phyloP scores from a whole-genome alignment of 139 green algal genomes.

The Nannochloris sp. region DNA sequence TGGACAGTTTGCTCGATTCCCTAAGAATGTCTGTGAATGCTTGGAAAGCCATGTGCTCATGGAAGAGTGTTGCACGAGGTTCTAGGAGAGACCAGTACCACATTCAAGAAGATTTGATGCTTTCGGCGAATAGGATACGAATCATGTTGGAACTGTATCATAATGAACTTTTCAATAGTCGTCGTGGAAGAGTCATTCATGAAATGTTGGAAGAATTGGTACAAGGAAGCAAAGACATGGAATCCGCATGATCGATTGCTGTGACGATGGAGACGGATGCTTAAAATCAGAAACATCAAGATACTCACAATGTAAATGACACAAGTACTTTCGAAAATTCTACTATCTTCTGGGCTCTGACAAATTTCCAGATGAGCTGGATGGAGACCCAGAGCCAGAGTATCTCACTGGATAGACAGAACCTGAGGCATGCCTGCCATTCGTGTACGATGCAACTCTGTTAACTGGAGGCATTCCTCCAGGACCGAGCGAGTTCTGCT shows the following conservation, averaged over 20 bases:
- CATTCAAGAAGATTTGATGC: neutral
- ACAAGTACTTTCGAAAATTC: no score
- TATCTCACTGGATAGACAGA: neutral
- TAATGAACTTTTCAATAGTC: no score
- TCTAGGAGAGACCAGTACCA: neutral
- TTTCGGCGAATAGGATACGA: no score
- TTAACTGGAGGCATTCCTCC: slow-evolving; percentile 4
- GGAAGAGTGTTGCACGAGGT: neutral
- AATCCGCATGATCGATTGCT: no score
- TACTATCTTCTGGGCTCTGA: neutral
- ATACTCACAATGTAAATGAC: no score
- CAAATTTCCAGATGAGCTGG: neutral
- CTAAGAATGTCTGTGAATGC: neutral
- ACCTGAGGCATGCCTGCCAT: neutral
- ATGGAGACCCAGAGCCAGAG: neutral
- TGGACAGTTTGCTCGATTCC: neutral
- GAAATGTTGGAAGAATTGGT: no score
- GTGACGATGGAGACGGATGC: no score
- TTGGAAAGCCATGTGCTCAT: neutral
- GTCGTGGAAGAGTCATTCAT: no score
- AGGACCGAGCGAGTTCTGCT: slow-evolving; percentile 4
- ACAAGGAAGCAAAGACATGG: no score
- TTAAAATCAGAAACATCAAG: no score
- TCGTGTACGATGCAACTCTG: neutral
- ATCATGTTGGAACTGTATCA: no score